phyloP scores from a whole-genome alignment of 2,329 filamentous ascomycete species.

The Aureobasidium leucospermi region DNA sequence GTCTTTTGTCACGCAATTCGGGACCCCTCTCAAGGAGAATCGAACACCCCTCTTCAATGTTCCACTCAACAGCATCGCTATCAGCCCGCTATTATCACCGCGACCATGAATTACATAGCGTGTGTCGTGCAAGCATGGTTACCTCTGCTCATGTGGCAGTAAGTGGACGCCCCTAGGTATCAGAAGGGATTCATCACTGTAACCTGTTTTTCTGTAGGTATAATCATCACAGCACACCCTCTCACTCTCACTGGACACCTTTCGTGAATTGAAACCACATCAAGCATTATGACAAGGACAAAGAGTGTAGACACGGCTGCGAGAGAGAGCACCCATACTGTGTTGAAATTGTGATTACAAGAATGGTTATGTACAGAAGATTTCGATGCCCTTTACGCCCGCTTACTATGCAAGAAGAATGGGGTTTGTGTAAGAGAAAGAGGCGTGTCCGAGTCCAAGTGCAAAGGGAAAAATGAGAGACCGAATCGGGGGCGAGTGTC shows the following conservation, averaged over 20 bases:
- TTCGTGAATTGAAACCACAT: no score
- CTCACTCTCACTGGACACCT: no score
- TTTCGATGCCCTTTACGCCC: neutral
- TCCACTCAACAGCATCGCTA: no score
- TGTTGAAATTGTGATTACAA: neutral
- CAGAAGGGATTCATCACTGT: constrained; percentile 54
- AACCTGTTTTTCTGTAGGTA: constrained; percentile 39
- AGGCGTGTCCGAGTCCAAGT: no score
- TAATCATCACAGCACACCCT: constrained; percentile 39
- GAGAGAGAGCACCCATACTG: no score
- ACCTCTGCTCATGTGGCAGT: constrained; percentile 59
- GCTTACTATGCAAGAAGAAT: neutral
- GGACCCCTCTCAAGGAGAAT: no score
- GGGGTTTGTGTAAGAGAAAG: neutral
- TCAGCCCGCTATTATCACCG: constrained; percentile 50
- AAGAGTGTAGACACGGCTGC: no score
- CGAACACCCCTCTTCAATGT: no score
- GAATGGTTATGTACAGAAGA: neutral
- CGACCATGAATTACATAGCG: constrained; percentile 61
- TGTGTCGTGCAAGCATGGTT: constrained; percentile 65
- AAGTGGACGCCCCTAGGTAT: constrained; percentile 55
- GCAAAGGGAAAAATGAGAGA: no score
- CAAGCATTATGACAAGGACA: no score
- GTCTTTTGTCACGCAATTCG: no score
- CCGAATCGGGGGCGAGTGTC: neutral